phyloP scores from a whole-genome alignment of 1,139 yeast genomes.

The Trichomonascaceae sp. region DNA sequence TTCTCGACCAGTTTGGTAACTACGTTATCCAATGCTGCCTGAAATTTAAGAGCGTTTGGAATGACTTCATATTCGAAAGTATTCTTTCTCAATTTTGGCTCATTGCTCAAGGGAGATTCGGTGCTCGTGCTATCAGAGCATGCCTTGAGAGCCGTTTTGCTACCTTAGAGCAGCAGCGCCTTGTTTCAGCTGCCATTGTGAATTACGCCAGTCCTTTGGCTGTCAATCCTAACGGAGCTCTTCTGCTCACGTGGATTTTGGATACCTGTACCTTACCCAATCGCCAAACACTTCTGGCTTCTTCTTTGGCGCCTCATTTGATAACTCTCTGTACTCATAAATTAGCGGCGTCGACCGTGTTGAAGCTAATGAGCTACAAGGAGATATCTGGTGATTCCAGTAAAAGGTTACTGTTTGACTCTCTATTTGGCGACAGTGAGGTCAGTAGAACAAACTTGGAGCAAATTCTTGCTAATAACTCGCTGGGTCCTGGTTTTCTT shows the following conservation, averaged over 20 bases:
- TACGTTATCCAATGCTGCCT: constrained; percentile 93
- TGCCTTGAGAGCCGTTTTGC: constrained; percentile 73
- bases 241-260: constrained; percentile 87
- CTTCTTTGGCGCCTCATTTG: constrained; percentile 56
- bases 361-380: constrained; percentile 60
- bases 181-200: constrained; percentile 76
- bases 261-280: constrained; percentile 73
- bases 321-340: constrained; percentile 72
- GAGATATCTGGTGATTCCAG: constrained; percentile 56
- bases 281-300: constrained; percentile 50
- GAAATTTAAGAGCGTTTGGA: constrained; percentile 82
- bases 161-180: constrained; percentile 60
- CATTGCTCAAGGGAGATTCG: constrained; percentile 85
- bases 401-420: constrained; percentile 55
- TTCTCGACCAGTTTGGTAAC: constrained; percentile 94
- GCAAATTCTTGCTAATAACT: constrained; percentile 51
- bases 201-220: constrained; percentile 76
- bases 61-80: constrained; percentile 83
- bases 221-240: constrained; percentile 79
- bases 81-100: constrained; percentile 73
- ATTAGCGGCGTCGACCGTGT: constrained; percentile 74
- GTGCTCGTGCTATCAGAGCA: constrained; percentile 92
- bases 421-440: constrained; percentile 43
- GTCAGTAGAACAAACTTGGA: constrained; percentile 29
- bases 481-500: constrained; percentile 79